Evolutionary conservation across 257 asterid species (phyloP).

Genomic region (Thymus quinquecostatus): DNA sequence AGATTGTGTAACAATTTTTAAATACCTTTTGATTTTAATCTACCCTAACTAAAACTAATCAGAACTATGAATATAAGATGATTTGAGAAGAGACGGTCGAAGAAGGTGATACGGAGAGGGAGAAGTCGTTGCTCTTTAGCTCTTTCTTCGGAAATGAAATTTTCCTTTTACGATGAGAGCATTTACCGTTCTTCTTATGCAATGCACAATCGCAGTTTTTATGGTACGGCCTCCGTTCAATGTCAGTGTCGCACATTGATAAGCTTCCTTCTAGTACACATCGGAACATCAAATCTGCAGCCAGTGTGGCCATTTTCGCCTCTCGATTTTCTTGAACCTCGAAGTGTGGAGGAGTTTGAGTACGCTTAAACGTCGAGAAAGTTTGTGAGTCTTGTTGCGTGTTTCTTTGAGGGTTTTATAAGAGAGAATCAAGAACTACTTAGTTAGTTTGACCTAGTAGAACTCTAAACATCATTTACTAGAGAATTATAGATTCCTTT

Average conservation of each 20-base stretch:
- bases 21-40: too few species aligned
- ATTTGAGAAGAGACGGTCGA: conserved; percentile 14
- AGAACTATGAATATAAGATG: neutral
- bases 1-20: too few species aligned
- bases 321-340: neutral
- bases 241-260: conserved; percentile 38
- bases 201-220: conserved; percentile 40
- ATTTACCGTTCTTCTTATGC: conserved; percentile 27
- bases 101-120: neutral
- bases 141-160: conserved; percentile 33
- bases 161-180: conserved; percentile 27
- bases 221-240: conserved; percentile 49
- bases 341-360: too few species aligned
- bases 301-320: neutral
- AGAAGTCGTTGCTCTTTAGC: neutral
- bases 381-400: neutral
- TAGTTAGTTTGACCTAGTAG: too few species aligned
- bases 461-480: too few species aligned
- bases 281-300: conserved; percentile 34
- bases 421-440: too few species aligned
- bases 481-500: too few species aligned
- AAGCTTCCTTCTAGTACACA: conserved; percentile 41
- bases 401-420: neutral
- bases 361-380: too few species aligned
- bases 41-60: too few species aligned